phyloP scores from a whole-genome alignment of 202 grass and related monocot species.

The Eragrostis tef region DNA sequence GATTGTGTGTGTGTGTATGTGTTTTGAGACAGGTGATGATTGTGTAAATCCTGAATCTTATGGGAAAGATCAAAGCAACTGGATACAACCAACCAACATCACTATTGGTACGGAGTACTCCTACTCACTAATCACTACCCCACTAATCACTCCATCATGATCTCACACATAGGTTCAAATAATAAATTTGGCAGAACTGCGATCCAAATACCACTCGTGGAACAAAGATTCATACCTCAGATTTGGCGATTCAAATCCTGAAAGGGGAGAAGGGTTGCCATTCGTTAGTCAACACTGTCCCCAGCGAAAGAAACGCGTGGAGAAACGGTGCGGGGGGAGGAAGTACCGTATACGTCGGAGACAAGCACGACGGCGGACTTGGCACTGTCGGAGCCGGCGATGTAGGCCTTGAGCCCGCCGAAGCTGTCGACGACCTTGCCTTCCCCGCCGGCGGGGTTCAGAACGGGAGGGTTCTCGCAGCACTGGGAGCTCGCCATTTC shows the following conservation, averaged over 20 bases:
- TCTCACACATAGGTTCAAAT: not conserved
- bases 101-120: not conserved
- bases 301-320: not conserved
- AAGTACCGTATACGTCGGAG: conserved; percentile 70
- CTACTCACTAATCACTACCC: no score
- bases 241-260: conserved; percentile 82
- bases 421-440: conserved; percentile 75
- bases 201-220: not conserved
- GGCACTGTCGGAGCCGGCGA: conserved; percentile 51
- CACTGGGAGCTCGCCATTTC: conserved; percentile 72
- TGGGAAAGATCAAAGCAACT: not conserved
- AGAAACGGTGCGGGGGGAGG: not conserved
- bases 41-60: not conserved
- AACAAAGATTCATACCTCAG: conserved; percentile 54
- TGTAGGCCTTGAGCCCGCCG: conserved; percentile 76
- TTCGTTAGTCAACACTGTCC: not conserved
- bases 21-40: no score
- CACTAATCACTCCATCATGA: not conserved
- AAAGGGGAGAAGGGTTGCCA: not conserved
- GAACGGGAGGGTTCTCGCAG: conserved; percentile 74
- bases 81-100: not conserved
- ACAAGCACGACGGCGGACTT: conserved; percentile 71
- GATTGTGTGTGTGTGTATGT: no score
- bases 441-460: conserved; percentile 55
- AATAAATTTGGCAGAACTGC: not conserved